Conservation (phyloP, 2,329 filamentous ascomycete species). For the Colletotrichum sp. region DNA sequence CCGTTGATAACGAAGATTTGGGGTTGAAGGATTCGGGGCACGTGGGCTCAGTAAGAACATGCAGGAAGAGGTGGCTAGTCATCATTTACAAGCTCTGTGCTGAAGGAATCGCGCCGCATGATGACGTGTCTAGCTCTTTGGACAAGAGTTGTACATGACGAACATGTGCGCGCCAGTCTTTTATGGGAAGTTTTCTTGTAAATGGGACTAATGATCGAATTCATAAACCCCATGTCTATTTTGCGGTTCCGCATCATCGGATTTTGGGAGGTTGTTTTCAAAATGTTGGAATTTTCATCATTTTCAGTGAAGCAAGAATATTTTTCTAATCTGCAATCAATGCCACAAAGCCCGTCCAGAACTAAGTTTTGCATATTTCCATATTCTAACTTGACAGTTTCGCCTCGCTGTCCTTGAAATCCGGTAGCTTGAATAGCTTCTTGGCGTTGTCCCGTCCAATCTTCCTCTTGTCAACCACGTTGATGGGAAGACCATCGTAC, state of each 20-base stretch:
- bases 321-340: background rate
- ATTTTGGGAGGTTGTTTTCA: accelerated
- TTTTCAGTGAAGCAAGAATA: background rate
- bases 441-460: background rate
- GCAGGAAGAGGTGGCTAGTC: background rate
- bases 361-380: background rate
- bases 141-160: background rate
- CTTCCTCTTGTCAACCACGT: background rate
- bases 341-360: background rate
- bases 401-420: background rate
- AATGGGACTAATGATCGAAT: background rate
- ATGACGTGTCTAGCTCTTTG: background rate
- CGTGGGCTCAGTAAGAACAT: background rate
- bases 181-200: background rate
- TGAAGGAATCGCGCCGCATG: background rate
- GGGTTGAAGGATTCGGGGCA: background rate
- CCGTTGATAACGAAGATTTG: background rate
- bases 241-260: background rate
- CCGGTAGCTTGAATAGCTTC: background rate
- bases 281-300: background rate
- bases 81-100: background rate
- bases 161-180: background rate
- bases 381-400: background rate
- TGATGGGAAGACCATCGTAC: background rate
- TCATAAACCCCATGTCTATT: background rate